Conservation (phyloP, 164 flowering plant species). For the Liquidambar formosana region DNA sequence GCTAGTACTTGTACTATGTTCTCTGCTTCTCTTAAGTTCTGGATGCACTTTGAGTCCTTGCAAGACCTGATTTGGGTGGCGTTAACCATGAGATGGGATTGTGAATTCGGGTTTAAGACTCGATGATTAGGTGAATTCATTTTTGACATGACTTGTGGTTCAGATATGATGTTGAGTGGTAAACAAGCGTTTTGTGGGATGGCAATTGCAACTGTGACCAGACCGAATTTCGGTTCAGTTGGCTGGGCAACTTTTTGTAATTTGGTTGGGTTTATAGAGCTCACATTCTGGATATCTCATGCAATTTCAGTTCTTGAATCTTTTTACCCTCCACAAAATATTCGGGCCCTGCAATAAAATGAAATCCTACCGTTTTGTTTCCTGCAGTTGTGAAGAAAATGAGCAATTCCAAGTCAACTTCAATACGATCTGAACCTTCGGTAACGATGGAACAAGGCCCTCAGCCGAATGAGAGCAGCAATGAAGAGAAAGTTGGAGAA, state of each 20-base stretch:
- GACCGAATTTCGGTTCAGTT: not conserved
- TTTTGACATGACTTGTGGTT: not conserved
- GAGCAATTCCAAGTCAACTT: constrained; percentile 60
- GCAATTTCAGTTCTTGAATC: not conserved
- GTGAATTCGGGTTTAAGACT: too few relatives aligned
- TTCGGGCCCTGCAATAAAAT: not conserved
- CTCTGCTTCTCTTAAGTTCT: too few relatives aligned
- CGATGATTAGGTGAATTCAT: too few relatives aligned
- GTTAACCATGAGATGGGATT: too few relatives aligned
- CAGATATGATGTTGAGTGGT: not conserved
- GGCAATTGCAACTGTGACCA: not conserved
- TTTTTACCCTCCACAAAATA: too few relatives aligned
- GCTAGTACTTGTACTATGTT: too few relatives aligned
- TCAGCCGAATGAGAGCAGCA: constrained; percentile 11
- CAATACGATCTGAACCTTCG: constrained; percentile 30
- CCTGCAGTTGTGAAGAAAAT: constrained; percentile 79
- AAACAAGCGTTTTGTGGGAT: not conserved
- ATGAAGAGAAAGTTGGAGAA: constrained; percentile 21
- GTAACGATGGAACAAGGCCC: constrained; percentile 38
- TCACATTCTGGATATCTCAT: not conserved
- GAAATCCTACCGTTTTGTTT: not conserved
- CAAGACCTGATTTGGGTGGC: too few relatives aligned
- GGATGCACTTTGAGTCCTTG: too few relatives aligned
- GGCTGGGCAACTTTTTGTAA: not conserved
- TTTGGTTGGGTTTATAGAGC: not conserved